These are phyloP conservation scores for Afroboletus lepidellus DNA, from an alignment of 1,284 basidiomycete species.

Conservation along the genomic window DNA sequence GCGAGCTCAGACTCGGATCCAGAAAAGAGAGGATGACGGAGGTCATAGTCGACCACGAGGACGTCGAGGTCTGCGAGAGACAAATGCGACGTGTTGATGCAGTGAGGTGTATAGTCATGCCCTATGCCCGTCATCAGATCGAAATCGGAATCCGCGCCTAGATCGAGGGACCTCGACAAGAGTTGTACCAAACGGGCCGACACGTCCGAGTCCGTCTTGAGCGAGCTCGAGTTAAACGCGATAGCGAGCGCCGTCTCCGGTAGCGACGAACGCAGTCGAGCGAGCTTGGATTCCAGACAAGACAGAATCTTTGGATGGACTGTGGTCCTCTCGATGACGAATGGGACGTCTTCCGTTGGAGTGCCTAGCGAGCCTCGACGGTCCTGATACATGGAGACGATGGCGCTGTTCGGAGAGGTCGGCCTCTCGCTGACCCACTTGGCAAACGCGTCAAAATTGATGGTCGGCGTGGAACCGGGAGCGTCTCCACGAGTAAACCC, in stretches of 20 bases:
- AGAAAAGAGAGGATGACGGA: slow-evolving; percentile 42
- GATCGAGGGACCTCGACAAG: slow-evolving; percentile 11
- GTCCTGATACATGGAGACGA: slow-evolving; percentile 15
- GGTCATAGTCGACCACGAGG: slow-evolving; percentile 46
- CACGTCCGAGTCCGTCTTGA: neutral
- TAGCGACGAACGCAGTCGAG: slow-evolving; percentile 21
- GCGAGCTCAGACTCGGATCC: neutral
- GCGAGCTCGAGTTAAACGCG: slow-evolving; percentile 4
- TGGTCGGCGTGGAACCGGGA: neutral
- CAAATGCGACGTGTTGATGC: slow-evolving; percentile 13
- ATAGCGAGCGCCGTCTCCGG: slow-evolving; percentile 14
- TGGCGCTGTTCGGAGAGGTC: slow-evolving; percentile 2
- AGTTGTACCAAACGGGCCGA: slow-evolving; percentile 13
- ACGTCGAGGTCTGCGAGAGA: slow-evolving; percentile 32
- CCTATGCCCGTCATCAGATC: slow-evolving; percentile 5
- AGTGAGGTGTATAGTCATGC: slow-evolving; percentile 16
- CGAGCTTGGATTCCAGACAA: slow-evolving; percentile 34
- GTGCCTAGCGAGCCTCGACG: neutral
- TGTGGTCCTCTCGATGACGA: slow-evolving; percentile 5
- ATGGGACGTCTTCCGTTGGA: neutral
- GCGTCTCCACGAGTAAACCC: neutral
- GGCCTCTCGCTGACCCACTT: slow-evolving; percentile 18
- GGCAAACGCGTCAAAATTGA: slow-evolving; percentile 16
- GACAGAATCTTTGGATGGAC: slow-evolving; percentile 24
- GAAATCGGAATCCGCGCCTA: neutral